These are phyloP conservation scores for Phytophthora macrochlamydospora DNA, from an alignment of 352 stramenopile genomes.

Conservation along the genomic window DNA sequence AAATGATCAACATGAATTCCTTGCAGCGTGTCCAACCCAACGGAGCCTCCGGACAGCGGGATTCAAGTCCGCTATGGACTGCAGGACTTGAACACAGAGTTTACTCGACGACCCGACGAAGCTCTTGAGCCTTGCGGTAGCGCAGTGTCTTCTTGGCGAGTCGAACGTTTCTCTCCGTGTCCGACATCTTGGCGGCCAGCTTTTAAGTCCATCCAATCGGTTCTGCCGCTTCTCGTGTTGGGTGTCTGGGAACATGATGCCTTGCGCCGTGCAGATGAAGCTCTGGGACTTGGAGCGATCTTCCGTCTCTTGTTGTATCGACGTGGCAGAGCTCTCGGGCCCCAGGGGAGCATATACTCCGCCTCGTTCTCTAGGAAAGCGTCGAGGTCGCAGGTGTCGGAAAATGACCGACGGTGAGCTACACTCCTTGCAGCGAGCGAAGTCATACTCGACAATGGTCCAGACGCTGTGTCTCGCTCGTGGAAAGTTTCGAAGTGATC, in stretches of 20 bases:
- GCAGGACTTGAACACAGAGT: too few species aligned
- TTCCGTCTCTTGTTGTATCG: background rate
- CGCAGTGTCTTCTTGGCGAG: constrained; percentile 35
- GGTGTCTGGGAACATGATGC: constrained; percentile 24
- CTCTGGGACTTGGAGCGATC: constrained; percentile 27
- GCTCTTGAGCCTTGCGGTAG: constrained; percentile 18
- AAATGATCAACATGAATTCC: too few species aligned
- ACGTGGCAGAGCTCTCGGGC: background rate
- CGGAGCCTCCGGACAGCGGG: too few species aligned
- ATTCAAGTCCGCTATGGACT: too few species aligned
- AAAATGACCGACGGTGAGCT: constrained; percentile 18
- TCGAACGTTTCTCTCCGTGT: constrained; percentile 23
- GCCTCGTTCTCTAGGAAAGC: constrained; percentile 3
- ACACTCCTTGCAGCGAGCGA: background rate
- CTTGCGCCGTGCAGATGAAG: constrained; percentile 33
- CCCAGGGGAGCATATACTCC: background rate
- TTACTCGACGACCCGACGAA: background rate
- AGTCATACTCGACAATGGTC: background rate
- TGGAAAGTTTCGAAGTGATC: background rate
- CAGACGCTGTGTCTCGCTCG: background rate
- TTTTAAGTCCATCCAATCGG: constrained; percentile 19
- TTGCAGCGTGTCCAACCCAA: too few species aligned
- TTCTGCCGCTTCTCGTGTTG: constrained; percentile 14
- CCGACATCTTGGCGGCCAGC: constrained; percentile 17
- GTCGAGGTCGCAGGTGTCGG: constrained; percentile 18